Evolutionary conservation across 352 stramenopile species (phyloP), one percentile per base, ranked within the genome.

Genomic region (Pythium sp.): DNA sequence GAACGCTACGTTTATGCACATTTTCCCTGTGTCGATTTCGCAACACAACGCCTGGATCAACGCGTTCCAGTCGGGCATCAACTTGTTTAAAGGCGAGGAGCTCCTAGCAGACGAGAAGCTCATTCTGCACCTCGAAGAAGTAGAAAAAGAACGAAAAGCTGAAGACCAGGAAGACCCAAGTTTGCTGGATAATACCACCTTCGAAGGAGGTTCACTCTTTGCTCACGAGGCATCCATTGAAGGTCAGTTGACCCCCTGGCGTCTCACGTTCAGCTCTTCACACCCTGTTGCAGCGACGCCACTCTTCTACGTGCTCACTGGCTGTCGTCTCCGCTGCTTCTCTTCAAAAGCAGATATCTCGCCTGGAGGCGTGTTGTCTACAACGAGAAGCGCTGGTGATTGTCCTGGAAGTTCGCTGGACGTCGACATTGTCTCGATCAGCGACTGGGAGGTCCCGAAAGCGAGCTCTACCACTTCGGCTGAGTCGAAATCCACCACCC

Each of bases 61-160:
- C 7, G 76, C 77, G 0, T 79, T 92, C 49, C 64, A 54, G 1
- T 57, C 32, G 8, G 73, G 75, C 14, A 76, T 90, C 12, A 73
- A 86, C 24, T 71, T 83, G 20, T 60, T 64, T 2, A 86, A 87
- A 67, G 81, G 84, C 12, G 80, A 90, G 66, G 75, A 79, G 38
- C 74, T 90, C 0, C 67, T 90, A 0, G 65, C 57, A 0, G 81
- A 90, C 51, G 83, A 92, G 18, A 86, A 82, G 58, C 56, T 77
- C 14, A 73, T 91, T 11, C 30, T 90, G 9, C 72, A 47, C 5
- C 71, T 91, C 2, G 81, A 89, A 49, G 18, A 54, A 53, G 49
- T 46, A n/a, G 56, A 72, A 32, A 56, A 67, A 61, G 62, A 72
- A 53, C 28, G 34, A 36, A 59, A 71, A 24, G 75, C 71, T 12